These are phyloP conservation scores for Pogostemon cablin DNA, from an alignment of 257 asterid species.

Conservation along the genomic window DNA sequence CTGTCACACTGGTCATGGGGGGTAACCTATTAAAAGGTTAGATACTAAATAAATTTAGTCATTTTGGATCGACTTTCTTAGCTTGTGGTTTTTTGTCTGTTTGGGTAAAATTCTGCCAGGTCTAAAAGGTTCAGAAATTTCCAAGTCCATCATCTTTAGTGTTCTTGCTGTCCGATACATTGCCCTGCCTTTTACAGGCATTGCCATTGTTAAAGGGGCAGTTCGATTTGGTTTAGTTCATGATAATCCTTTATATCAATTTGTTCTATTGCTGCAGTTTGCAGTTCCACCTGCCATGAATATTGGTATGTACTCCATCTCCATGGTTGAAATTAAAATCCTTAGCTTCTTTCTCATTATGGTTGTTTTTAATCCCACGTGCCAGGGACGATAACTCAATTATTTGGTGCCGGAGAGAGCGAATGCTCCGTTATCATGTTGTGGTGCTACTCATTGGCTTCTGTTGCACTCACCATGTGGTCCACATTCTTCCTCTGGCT, in stretches of 20 bases:
- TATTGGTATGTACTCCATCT: slow-evolving; percentile 52
- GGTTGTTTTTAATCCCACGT: neutral
- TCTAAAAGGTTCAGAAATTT: slow-evolving; percentile 58
- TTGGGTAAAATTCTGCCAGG: slow-evolving; percentile 43
- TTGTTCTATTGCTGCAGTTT: slow-evolving; percentile 80
- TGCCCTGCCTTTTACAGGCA: slow-evolving; percentile 68
- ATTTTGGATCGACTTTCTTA: neutral
- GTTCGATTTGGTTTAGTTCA: slow-evolving; percentile 56
- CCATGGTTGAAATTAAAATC: neutral
- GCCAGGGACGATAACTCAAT: slow-evolving; percentile 74
- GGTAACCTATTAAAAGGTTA: slow-evolving; percentile 77
- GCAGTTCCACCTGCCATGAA: slow-evolving; percentile 94
- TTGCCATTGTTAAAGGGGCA: slow-evolving; percentile 67
- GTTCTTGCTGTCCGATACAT: slow-evolving; percentile 64
- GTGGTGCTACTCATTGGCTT: slow-evolving; percentile 73
- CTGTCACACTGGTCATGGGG: slow-evolving; percentile 79
- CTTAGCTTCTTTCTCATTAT: too few relatives aligned
- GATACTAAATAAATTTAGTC: slow-evolving; percentile 17
- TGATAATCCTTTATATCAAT: slow-evolving; percentile 62
- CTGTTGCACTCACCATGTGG: slow-evolving; percentile 72
- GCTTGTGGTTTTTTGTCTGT: neutral
- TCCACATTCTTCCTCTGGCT: slow-evolving; percentile 73
- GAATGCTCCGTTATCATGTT: slow-evolving; percentile 85
- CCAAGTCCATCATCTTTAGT: slow-evolving; percentile 57
- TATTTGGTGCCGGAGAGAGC: slow-evolving; percentile 79